Evolutionary conservation across 2,329 filamentous ascomycete species (phyloP).

Genomic region (Diatrype stigma): DNA sequence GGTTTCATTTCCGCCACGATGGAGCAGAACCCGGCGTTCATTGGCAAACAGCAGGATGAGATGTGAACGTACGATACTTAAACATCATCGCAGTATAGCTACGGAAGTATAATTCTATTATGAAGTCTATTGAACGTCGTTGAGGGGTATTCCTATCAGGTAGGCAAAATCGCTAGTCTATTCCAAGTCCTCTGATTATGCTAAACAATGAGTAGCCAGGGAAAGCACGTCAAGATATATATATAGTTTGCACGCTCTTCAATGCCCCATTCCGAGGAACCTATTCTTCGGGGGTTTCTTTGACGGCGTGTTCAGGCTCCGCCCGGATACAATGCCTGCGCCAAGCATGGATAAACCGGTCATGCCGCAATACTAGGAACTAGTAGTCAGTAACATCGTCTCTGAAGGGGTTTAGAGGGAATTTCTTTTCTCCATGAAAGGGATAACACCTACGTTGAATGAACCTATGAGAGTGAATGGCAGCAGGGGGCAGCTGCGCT

Average conservation of each 20-base stretch:
- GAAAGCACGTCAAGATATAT: not conserved
- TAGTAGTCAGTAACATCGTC: not conserved
- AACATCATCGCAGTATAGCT: not conserved
- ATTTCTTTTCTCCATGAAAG: too few species aligned
- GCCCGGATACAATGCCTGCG: not conserved
- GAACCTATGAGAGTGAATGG: slow-evolving; percentile 2
- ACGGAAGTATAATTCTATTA: not conserved
- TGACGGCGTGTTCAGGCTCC: not conserved
- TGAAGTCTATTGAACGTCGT: too few species aligned
- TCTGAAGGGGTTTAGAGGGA: too few species aligned
- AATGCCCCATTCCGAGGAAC: too few species aligned
- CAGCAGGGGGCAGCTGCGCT: not conserved
- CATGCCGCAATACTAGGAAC: slow-evolving; percentile 2
- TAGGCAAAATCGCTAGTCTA: too few species aligned
- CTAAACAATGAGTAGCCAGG: not conserved
- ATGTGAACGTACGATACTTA: slow-evolving; percentile 6
- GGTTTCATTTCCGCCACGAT: slow-evolving; percentile 82
- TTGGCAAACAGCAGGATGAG: slow-evolving; percentile 22
- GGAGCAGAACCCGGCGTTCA: slow-evolving; percentile 81
- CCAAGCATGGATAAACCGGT: slow-evolving; percentile 2
- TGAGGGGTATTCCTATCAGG: too few species aligned
- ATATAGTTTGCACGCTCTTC: not conserved
- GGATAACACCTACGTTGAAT: not conserved
- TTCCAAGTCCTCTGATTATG: not conserved
- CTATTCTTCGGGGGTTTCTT: not conserved